Evolutionary conservation across 2,329 filamentous ascomycete genomes (phyloP), one percentile per base, ranked within the genome.

Genomic region (Beauveria bassiana): DNA sequence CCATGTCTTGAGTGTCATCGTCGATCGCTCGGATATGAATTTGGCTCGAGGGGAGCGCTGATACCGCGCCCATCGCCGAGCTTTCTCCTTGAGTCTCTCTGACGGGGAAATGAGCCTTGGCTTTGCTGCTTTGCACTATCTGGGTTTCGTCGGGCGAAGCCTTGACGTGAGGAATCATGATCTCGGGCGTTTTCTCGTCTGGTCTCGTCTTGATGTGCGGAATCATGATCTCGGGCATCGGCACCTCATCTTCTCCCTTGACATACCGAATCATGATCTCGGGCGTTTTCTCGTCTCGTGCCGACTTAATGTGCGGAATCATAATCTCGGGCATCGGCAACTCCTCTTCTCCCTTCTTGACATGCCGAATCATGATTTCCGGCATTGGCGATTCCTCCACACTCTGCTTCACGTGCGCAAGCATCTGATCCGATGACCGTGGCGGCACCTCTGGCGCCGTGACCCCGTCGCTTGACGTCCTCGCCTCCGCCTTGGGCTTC

Each of bases 1-100:
- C 75, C 8, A 76, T 81, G 38, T 78, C 77, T 28, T 76, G 75
- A 9, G 62, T 52, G 10, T 64, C 67, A 22, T 61, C 63, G 52
- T 67, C 68, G 20, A 68, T 66, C 22, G 63, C 42, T n/a, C 46
- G 50, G 14, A 31, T 16, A n/a, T 50, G 47, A 20, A 62, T 43
- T 24, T 53, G 58, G 38, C 49, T 51, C 16, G 56, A 34, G 18
- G 43, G 34, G 22, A 40, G 31, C 6, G 16, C 34, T 12, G 56
- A 43, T 4, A 12, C 12, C 2, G 31, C 46, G 10, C 18, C 34
- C 12, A 18, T 31, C 16, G 18, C 47, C 14, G 18, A 43, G 10
- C 47, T 16, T n/a, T 58, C 31, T 28, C 10, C 22, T 16, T 49
- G 22, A 8, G 31, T 46, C 42, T 47, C 42, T 5, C 5, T n/a